phyloP scores from a whole-genome alignment of 2,329 filamentous ascomycete genomes.

The Pseudogymnoascus destructans region DNA sequence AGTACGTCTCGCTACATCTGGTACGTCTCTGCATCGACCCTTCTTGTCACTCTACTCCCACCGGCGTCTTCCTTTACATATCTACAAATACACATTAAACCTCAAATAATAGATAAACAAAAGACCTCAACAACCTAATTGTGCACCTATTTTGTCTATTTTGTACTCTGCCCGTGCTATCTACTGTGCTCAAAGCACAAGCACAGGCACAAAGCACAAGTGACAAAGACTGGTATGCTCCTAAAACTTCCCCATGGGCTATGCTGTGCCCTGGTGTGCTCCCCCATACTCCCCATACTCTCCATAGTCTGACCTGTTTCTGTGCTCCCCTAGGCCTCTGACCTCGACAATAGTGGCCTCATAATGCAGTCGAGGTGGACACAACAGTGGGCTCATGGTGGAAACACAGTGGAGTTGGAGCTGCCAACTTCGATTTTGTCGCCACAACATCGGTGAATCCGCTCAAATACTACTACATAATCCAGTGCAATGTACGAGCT shows the following conservation, averaged over 20 bases:
- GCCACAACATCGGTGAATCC: background rate
- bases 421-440: background rate
- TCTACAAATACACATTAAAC: background rate
- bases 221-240: background rate
- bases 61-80: background rate
- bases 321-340: background rate
- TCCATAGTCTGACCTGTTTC: background rate
- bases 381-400: background rate
- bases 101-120: background rate
- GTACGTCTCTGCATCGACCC: background rate
- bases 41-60: background rate
- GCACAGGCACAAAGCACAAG: background rate
- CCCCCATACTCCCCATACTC: background rate
- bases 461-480: background rate
- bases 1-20: background rate
- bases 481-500: background rate
- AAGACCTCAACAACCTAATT: background rate
- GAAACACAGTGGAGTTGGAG: background rate
- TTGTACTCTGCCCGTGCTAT: background rate
- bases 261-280: background rate
- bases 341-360: background rate
- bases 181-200: background rate
- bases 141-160: background rate
- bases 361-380: background rate
- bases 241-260: background rate